Evolutionary conservation across 1,284 basidiomycete species (phyloP).

Genomic region (Clitocybe nebularis): DNA sequence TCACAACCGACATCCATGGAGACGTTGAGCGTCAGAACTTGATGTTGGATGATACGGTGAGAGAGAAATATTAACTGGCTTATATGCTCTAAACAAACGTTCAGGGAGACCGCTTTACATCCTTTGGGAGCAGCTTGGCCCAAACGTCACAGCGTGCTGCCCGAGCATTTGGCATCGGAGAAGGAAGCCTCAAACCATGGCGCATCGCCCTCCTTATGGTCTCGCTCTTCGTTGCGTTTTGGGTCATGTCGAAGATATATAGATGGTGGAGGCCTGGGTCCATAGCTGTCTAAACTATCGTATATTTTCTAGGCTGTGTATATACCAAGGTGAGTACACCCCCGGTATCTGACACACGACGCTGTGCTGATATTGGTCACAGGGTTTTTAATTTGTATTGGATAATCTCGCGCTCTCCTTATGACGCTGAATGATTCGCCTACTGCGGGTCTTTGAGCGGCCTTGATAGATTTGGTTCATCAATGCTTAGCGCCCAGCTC

Average conservation of each 20-base stretch:
- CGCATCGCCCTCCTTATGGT: conserved; percentile 61
- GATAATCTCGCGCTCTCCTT: not conserved
- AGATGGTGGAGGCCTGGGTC: conserved; percentile 33
- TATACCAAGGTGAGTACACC: not conserved
- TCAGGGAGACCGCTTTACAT: conserved; percentile 64
- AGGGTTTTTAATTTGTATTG: not conserved
- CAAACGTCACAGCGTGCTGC: conserved; percentile 63
- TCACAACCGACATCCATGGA: conserved; percentile 77
- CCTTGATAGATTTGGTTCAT: no score
- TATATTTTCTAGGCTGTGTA: not conserved
- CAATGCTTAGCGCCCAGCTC: not conserved
- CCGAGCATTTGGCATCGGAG: conserved; percentile 65
- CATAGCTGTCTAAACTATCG: not conserved
- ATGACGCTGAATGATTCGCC: no score
- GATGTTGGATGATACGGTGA: conserved; percentile 69
- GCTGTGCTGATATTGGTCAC: not conserved
- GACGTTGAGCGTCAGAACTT: conserved; percentile 80
- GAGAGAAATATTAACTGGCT: conserved; percentile 22
- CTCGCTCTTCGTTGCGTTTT: conserved; percentile 36
- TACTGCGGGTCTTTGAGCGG: no score
- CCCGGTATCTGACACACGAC: not conserved
- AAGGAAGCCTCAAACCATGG: conserved; percentile 63
- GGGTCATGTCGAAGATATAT: conserved; percentile 37
- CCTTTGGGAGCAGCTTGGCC: conserved; percentile 56
- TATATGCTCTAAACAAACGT: not conserved